A percentile compares a stretch with the other conserved stretches of the same genome.
phyloP scores from a whole-genome alignment of 164 flowering plant species.

The Nymphaea colorata region DNA sequence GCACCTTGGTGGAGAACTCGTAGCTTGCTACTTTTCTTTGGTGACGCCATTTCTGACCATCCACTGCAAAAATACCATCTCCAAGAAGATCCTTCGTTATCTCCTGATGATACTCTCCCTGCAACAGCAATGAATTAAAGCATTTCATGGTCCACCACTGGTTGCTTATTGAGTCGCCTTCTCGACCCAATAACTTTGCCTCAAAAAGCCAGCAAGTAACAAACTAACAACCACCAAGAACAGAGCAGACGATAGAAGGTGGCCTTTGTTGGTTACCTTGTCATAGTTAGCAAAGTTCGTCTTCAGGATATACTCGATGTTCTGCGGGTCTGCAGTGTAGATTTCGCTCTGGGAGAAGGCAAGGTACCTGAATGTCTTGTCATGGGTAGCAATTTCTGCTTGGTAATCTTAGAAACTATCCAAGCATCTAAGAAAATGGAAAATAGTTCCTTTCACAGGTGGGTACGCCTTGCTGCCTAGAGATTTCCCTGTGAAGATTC shows the following conservation, averaged over 20 bases:
- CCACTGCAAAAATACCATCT: slow-evolving; percentile 45
- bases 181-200: too few species aligned
- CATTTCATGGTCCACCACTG: not conserved
- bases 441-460: slow-evolving; percentile 25
- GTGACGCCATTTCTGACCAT: slow-evolving; percentile 41
- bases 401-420: slow-evolving; percentile 22
- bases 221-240: not conserved
- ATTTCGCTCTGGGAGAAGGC: slow-evolving; percentile 22
- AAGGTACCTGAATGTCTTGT: slow-evolving; percentile 34
- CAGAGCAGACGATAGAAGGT: not conserved
- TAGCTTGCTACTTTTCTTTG: slow-evolving; percentile 33
- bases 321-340: slow-evolving; percentile 35
- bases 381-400: slow-evolving; percentile 15
- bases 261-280: slow-evolving; percentile 3
- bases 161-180: too few species aligned
- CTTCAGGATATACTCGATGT: slow-evolving; percentile 43
- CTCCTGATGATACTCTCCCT: slow-evolving; percentile 1
- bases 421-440: slow-evolving; percentile 26
- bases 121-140: not conserved
- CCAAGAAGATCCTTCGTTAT: slow-evolving; percentile 11
- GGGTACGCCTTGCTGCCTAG: slow-evolving; percentile 9
- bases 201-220: not conserved
- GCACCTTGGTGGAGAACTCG: slow-evolving; percentile 31
- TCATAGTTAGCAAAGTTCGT: slow-evolving; percentile 30
- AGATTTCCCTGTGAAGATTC: slow-evolving; percentile 12